These are phyloP conservation scores for Astraeus odoratus DNA, from an alignment of 768 basidiomycete genomes.

Conservation along the genomic window DNA sequence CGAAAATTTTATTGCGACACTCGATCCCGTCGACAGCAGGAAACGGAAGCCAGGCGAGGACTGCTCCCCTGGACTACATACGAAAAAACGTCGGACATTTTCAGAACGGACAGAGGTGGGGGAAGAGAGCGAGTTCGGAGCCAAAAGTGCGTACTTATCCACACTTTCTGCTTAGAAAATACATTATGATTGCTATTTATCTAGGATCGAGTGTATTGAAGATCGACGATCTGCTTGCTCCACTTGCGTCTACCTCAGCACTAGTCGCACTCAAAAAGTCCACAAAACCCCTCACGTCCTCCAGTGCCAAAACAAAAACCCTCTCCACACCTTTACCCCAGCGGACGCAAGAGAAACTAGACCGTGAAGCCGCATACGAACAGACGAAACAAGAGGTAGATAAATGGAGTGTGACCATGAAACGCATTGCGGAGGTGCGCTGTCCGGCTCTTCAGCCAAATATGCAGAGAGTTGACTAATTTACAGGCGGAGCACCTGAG, in stretches of 20 bases:
- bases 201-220: conserved; percentile 49
- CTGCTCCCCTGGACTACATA: conserved; percentile 13
- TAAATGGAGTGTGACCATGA: conserved; percentile 93
- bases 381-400: conserved; percentile 87
- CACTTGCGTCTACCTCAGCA: conserved; percentile 55
- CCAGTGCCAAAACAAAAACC: conserved; percentile 48
- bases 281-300: conserved; percentile 53
- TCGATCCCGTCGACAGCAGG: conserved; percentile 47
- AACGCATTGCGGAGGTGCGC: conserved; percentile 77
- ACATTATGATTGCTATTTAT: not conserved
- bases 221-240: conserved; percentile 70
- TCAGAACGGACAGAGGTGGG: conserved; percentile 74
- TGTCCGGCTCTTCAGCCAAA: not conserved
- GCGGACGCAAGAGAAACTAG: conserved; percentile 81
- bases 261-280: conserved; percentile 64
- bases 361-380: conserved; percentile 92
- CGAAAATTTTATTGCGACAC: conserved; percentile 60
- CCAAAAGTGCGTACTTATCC: conserved; percentile 38
- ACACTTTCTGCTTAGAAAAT: not conserved
- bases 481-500: conserved; percentile 76
- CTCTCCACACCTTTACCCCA: conserved; percentile 82
- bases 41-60: conserved; percentile 44
- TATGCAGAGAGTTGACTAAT: conserved; percentile 1
- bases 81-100: conserved; percentile 51
- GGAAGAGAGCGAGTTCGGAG: conserved; percentile 74